Conservation (phyloP, 768 basidiomycete species). For the Punctularia strigosozonata region DNA sequence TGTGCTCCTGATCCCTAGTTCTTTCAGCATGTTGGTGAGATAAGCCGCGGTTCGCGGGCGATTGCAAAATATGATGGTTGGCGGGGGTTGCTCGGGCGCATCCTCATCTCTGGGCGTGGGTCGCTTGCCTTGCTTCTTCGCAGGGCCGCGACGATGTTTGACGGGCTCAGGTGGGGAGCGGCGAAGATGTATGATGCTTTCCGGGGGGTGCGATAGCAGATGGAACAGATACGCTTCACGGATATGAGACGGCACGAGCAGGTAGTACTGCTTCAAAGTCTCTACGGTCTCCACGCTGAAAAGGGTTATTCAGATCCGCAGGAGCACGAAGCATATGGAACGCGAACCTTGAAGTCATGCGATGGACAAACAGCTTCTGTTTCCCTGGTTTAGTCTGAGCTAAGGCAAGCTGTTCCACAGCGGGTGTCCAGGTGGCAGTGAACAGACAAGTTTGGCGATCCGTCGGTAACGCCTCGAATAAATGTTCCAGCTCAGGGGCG, state of each 20-base stretch:
- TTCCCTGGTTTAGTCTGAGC: conserved; percentile 74
- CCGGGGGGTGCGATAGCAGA: conserved; percentile 81
- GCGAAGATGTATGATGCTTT: conserved; percentile 57
- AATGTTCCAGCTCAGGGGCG: conserved; percentile 65
- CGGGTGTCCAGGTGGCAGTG: conserved; percentile 86
- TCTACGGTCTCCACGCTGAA: conserved; percentile 80
- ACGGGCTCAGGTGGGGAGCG: conserved; percentile 45
- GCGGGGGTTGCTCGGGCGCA: conserved; percentile 67
- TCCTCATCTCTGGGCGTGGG: conserved; percentile 30
- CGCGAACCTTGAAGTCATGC: conserved; percentile 45
- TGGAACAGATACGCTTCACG: conserved; percentile 88
- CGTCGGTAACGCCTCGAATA: conserved; percentile 69
- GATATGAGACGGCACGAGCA: conserved; percentile 90
- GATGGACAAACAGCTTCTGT: conserved; percentile 75
- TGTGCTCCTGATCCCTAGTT: conserved; percentile 71
- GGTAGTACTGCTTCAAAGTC: conserved; percentile 77
- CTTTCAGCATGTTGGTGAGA: conserved; percentile 67
- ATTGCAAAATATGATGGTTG: conserved; percentile 91
- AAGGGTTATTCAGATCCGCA: conserved; percentile 2
- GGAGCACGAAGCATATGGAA: not conserved
- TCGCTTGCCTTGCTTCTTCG: conserved; percentile 11
- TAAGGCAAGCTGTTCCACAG: conserved; percentile 68
- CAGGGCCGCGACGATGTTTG: conserved; percentile 18
- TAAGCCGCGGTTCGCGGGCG: conserved; percentile 85
- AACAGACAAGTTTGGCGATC: conserved; percentile 95